A percentile compares a stretch with the other conserved stretches of the same genome.
These are phyloP conservation scores for Russula compacta DNA, from an alignment of 768 basidiomycete genomes.

Conservation along the genomic window DNA sequence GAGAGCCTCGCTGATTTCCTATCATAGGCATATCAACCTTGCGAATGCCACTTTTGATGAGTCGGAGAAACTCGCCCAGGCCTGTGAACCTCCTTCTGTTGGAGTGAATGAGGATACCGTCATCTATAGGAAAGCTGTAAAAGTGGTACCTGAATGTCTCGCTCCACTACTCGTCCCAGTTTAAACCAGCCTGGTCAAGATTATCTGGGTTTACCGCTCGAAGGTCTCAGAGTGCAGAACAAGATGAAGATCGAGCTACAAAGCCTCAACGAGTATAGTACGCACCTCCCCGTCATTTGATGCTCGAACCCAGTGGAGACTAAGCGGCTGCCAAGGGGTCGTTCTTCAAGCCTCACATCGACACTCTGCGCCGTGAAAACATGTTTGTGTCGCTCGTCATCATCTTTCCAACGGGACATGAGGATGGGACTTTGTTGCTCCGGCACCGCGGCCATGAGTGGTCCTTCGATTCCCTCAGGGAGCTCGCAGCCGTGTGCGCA, in stretches of 20 bases:
- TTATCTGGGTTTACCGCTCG: background rate
- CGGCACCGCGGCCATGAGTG: slow-evolving; percentile 29
- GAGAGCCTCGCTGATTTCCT: no score
- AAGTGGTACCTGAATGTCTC: background rate
- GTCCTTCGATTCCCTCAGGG: slow-evolving; percentile 29
- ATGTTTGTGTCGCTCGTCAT: background rate
- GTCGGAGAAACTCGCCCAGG: background rate
- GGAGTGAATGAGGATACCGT: background rate
- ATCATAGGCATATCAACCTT: background rate
- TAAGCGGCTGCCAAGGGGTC: background rate
- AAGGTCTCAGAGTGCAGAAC: background rate
- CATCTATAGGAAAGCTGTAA: background rate
- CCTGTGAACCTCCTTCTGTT: background rate
- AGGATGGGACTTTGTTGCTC: slow-evolving; percentile 36
- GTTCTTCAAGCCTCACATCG: background rate
- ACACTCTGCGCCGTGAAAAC: background rate
- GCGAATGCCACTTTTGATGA: background rate
- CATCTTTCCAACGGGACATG: slow-evolving; percentile 27
- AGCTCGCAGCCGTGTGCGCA: no score
- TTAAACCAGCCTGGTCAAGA: background rate
- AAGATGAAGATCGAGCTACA: background rate
- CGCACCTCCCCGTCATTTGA: background rate
- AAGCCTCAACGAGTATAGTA: background rate
- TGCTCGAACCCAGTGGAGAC: background rate
- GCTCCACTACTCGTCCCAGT: background rate